phyloP scores from a whole-genome alignment of 257 asterid species.

The Plantago elongata region DNA sequence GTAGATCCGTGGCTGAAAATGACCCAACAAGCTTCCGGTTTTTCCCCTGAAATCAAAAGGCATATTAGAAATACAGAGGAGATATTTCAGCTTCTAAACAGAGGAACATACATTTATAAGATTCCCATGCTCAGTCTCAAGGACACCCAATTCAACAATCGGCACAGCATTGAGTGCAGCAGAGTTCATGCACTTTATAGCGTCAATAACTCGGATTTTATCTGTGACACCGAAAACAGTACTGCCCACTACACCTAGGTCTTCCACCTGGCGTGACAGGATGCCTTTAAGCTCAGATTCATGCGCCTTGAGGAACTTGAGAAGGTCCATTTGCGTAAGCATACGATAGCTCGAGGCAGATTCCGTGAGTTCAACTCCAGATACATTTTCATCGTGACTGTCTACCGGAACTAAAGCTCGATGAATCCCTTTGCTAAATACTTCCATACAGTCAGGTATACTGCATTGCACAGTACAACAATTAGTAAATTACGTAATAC shows the following conservation, averaged over 20 bases:
- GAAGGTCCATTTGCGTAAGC: constrained; percentile 82
- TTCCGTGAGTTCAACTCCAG: constrained; percentile 72
- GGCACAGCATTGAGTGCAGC: constrained; percentile 72
- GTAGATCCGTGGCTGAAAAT: constrained; percentile 71
- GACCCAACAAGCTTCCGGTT: constrained; percentile 68
- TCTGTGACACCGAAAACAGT: constrained; percentile 51
- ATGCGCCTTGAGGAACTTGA: constrained; percentile 49
- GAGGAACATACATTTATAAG: constrained; percentile 50
- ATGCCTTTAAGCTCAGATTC: constrained; percentile 43
- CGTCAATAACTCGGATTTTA: constrained; percentile 51
- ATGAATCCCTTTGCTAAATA: constrained; percentile 86
- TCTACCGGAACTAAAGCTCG: constrained; percentile 77
- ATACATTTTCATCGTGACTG: constrained; percentile 56
- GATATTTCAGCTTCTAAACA: neutral
- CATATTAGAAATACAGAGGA: too few relatives aligned
- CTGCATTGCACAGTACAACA: constrained; percentile 22
- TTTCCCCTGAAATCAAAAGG: constrained; percentile 39
- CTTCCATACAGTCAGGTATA: constrained; percentile 84
- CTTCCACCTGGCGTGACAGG: constrained; percentile 29
- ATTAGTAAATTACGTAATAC: too few relatives aligned
- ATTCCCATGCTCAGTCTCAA: constrained; percentile 42
- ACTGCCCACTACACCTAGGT: constrained; percentile 46
- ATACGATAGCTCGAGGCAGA: constrained; percentile 73
- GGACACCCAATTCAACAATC: constrained; percentile 36
- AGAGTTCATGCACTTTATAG: constrained; percentile 62